phyloP scores from a whole-genome alignment of 208 protist genomes.

The Cochliopodium minus region DNA sequence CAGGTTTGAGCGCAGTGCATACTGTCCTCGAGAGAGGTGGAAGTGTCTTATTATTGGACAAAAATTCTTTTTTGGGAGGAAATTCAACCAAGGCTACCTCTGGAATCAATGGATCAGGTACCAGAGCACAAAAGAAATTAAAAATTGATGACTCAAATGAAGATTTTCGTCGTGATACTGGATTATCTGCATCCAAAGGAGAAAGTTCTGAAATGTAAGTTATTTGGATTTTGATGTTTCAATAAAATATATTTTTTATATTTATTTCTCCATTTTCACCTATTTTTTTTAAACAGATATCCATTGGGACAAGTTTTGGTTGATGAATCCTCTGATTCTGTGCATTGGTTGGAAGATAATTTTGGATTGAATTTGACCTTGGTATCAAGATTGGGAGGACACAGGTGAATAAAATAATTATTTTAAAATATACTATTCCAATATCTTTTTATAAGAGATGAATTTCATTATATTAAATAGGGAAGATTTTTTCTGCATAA shows the following conservation, averaged over 20 bases:
- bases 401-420: too few relatives aligned
- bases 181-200: constrained; percentile 10
- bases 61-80: constrained; percentile 33
- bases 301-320: constrained; percentile 38
- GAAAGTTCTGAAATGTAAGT: neutral
- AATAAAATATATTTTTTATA: too few relatives aligned
- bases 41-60: constrained; percentile 57
- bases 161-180: constrained; percentile 23
- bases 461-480: too few relatives aligned
- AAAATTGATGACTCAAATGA: constrained; percentile 39
- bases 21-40: constrained; percentile 34
- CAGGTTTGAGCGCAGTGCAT: constrained; percentile 39
- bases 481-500: too few relatives aligned
- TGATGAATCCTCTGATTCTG: constrained; percentile 34
- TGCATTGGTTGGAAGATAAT: constrained; percentile 42
- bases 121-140: constrained; percentile 43
- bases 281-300: too few relatives aligned
- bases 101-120: constrained; percentile 60
- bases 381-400: constrained; percentile 52
- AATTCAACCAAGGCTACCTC: constrained; percentile 66
- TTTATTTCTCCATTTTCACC: too few relatives aligned
- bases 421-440: too few relatives aligned
- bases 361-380: constrained; percentile 51
- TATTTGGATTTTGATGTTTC: too few relatives aligned
- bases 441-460: too few relatives aligned